These are phyloP conservation scores for Diplodia sapinea DNA, from an alignment of 2,329 filamentous ascomycete species.

Conservation along the genomic window DNA sequence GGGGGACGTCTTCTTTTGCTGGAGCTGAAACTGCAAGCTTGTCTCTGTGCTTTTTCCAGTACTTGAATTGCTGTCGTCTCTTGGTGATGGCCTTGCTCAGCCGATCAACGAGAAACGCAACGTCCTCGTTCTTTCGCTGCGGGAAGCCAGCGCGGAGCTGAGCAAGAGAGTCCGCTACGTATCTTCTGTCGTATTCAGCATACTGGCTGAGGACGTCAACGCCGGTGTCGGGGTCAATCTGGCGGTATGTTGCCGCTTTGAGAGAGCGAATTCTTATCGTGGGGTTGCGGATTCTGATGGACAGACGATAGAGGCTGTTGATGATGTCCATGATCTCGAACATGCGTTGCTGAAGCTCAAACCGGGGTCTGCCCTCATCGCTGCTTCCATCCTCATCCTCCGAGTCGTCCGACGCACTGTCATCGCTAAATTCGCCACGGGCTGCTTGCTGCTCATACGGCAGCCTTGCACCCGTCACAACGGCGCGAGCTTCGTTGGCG, in stretches of 20 bases:
- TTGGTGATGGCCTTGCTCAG: slow-evolving; percentile 43
- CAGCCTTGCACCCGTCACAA: slow-evolving; percentile 41
- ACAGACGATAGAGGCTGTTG: slow-evolving; percentile 47
- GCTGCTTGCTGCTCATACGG: slow-evolving; percentile 44
- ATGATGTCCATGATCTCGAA: slow-evolving; percentile 46
- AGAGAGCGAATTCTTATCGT: slow-evolving; percentile 44
- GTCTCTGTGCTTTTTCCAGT: slow-evolving; percentile 46
- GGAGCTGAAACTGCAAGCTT: slow-evolving; percentile 37
- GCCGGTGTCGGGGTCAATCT: slow-evolving; percentile 45
- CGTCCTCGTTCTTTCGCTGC: slow-evolving; percentile 29
- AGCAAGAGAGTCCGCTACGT: slow-evolving; percentile 42
- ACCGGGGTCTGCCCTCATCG: slow-evolving; percentile 37
- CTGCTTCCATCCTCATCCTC: slow-evolving; percentile 41
- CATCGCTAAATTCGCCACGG: slow-evolving; percentile 33
- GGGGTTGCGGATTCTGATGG: slow-evolving; percentile 46
- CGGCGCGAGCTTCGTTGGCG: slow-evolving; percentile 39
- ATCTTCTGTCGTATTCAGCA: slow-evolving; percentile 40
- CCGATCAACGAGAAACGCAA: slow-evolving; percentile 39
- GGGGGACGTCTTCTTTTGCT: neutral
- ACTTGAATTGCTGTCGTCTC: slow-evolving; percentile 47
- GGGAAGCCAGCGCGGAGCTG: slow-evolving; percentile 36
- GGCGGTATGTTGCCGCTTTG: slow-evolving; percentile 44
- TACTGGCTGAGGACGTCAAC: slow-evolving; percentile 45
- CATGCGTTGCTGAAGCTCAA: slow-evolving; percentile 45
- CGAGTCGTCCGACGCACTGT: slow-evolving; percentile 36